Conservation (phyloP, 257 asterid species). For the Rubia yunnanensis region DNA sequence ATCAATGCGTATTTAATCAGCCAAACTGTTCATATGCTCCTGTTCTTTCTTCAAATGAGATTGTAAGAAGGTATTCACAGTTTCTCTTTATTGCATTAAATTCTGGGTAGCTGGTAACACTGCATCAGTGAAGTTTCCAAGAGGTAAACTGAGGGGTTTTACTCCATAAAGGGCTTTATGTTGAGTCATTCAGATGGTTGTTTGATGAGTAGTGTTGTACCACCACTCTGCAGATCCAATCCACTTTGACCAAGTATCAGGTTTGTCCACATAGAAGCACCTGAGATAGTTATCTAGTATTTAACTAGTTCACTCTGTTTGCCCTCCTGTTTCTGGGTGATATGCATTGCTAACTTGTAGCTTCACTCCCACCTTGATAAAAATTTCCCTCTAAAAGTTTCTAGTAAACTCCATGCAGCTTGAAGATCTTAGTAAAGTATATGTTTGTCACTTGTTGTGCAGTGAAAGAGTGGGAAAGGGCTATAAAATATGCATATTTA, state of each 20-base stretch:
- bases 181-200: neutral
- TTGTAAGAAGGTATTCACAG: too few relatives aligned
- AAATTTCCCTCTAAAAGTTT: neutral
- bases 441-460: neutral
- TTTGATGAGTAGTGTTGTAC: neutral
- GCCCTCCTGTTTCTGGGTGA: neutral
- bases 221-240: neutral
- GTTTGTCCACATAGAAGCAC: neutral
- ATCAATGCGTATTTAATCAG: neutral
- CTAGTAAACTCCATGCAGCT: neutral
- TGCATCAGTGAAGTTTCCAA: neutral
- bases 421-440: neutral
- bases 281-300: neutral
- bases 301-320: neutral
- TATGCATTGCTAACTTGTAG: neutral
- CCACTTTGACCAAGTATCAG: neutral
- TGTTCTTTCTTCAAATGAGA: too few relatives aligned
- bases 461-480: neutral
- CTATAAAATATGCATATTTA: neutral
- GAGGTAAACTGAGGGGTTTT: neutral
- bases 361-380: neutral
- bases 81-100: too few relatives aligned
- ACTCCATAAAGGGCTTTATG: neutral
- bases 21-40: neutral
- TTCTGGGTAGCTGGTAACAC: too few relatives aligned